A percentile compares a stretch with the other conserved stretches of the same genome.
phyloP scores from a whole-genome alignment of 2,329 filamentous ascomycete genomes.

The Elsinoe australis region DNA sequence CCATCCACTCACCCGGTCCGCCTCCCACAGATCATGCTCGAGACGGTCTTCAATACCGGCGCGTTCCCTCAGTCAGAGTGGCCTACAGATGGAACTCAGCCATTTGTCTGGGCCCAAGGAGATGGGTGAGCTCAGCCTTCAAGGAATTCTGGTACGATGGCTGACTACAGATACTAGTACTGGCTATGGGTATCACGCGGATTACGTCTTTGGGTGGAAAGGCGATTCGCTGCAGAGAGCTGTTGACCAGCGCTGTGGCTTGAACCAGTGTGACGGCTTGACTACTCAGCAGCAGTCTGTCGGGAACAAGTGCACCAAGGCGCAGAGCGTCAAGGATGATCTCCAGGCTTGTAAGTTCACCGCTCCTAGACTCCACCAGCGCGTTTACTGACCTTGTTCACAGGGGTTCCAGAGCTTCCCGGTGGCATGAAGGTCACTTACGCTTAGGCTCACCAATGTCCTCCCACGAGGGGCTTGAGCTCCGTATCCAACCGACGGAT shows the following conservation, averaged over 20 bases:
- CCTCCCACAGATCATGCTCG: constrained; percentile 53
- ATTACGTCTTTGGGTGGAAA: constrained; percentile 67
- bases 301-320: constrained; percentile 30
- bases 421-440: constrained; percentile 16
- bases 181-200: constrained; percentile 63
- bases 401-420: constrained; percentile 14
- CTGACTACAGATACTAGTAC: constrained; percentile 33
- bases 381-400: too few relatives aligned
- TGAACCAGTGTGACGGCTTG: constrained; percentile 18
- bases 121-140: constrained; percentile 38
- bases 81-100: constrained; percentile 44
- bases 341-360: constrained; percentile 28
- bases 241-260: constrained; percentile 28
- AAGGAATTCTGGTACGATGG: neutral
- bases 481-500: too few relatives aligned
- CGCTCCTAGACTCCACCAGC: neutral
- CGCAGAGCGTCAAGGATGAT: constrained; percentile 29
- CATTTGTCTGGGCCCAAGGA: constrained; percentile 62
- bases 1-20: constrained; percentile 47
- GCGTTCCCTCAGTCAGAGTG: constrained; percentile 42
- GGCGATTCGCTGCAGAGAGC: constrained; percentile 56
- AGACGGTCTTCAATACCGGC: constrained; percentile 50
- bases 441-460: neutral
- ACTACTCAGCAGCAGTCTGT: constrained; percentile 31
- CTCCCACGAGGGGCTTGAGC: neutral